These are phyloP conservation scores for Schrenkiella parvula DNA, from an alignment of 345 rosid genomes.

Conservation along the genomic window DNA sequence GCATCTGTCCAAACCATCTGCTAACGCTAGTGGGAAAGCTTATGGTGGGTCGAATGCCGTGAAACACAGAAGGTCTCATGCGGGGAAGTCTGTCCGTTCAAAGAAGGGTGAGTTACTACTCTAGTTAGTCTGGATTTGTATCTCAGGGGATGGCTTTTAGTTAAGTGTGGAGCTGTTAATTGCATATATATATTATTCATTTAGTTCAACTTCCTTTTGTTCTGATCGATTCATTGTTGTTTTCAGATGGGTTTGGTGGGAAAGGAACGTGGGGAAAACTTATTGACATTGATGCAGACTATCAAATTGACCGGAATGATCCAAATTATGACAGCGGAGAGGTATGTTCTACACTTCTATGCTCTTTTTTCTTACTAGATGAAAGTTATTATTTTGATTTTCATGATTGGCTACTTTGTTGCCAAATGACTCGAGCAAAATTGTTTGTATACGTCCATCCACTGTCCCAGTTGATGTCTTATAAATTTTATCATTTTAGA, in stretches of 20 bases:
- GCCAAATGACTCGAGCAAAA: not conserved
- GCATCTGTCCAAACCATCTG: conserved; percentile 51
- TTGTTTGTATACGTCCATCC: not conserved
- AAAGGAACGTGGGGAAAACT: conserved; percentile 97
- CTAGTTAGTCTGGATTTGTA: not conserved
- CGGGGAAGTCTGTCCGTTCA: conserved; percentile 64
- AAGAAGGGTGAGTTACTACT: conserved; percentile 67
- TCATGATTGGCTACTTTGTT: not conserved
- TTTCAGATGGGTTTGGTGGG: conserved; percentile 89
- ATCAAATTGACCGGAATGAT: conserved; percentile 74
- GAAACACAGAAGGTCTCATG: conserved; percentile 76
- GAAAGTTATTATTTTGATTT: not conserved
- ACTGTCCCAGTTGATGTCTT: not conserved
- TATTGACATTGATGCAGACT: conserved; percentile 71
- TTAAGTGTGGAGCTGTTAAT: not conserved
- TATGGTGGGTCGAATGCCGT: conserved; percentile 51
- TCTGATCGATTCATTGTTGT: not conserved
- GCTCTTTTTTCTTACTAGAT: not conserved
- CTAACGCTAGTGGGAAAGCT: conserved; percentile 49
- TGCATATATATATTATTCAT: not conserved
- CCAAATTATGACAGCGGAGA: conserved; percentile 98
- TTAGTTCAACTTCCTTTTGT: not conserved
- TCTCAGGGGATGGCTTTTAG: not conserved
- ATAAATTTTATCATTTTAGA: not conserved
- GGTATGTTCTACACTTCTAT: conserved; percentile 41